Percentiles rank a stretch among this genome's conserved stretches.
Conservation (phyloP, 495 filamentous ascomycete species). For the Penicillium subrubescens region DNA sequence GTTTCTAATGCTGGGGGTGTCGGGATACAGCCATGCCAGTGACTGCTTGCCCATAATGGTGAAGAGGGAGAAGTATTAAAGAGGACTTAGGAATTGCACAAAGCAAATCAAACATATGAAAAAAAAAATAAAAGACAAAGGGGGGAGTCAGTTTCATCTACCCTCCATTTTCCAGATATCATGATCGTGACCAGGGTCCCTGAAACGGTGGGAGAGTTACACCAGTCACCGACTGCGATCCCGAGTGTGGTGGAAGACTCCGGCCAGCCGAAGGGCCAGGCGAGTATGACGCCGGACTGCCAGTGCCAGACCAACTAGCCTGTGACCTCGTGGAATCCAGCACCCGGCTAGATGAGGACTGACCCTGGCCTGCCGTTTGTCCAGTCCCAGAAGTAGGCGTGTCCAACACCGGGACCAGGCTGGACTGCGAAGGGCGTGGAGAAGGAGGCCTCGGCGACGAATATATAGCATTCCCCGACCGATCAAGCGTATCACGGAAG, state of each 20-base stretch:
- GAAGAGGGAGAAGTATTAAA: slow-evolving; percentile 2
- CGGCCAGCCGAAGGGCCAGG: slow-evolving; percentile 12
- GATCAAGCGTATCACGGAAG: slow-evolving; percentile 62
- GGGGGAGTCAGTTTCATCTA: not conserved
- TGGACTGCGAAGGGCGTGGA: slow-evolving; percentile 26
- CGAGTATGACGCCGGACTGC: slow-evolving; percentile 25
- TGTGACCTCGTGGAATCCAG: slow-evolving; percentile 20
- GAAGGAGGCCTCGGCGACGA: slow-evolving; percentile 47
- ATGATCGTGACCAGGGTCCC: slow-evolving; percentile 25
- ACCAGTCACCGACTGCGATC: slow-evolving; percentile 21
- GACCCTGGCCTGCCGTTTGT: not conserved
- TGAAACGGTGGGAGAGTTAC: slow-evolving; percentile 27
- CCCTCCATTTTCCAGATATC: not conserved
- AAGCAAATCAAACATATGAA: slow-evolving; percentile 2
- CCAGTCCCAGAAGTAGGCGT: not conserved
- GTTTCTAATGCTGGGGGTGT: not conserved
- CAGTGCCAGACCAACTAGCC: slow-evolving; percentile 22
- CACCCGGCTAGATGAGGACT: slow-evolving; percentile 7
- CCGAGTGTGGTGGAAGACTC: slow-evolving; percentile 6
- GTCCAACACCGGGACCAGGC: slow-evolving; percentile 10
- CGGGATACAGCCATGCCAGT: slow-evolving; percentile 22
- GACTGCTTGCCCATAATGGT: slow-evolving; percentile 14
- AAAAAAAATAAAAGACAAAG: slow-evolving; percentile 8
- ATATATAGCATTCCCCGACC: slow-evolving; percentile 49
- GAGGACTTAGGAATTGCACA: slow-evolving; percentile 13